These are phyloP conservation scores for Aspergillus japonicus DNA, from an alignment of 2,329 filamentous ascomycete genomes.

Conservation along the genomic window DNA sequence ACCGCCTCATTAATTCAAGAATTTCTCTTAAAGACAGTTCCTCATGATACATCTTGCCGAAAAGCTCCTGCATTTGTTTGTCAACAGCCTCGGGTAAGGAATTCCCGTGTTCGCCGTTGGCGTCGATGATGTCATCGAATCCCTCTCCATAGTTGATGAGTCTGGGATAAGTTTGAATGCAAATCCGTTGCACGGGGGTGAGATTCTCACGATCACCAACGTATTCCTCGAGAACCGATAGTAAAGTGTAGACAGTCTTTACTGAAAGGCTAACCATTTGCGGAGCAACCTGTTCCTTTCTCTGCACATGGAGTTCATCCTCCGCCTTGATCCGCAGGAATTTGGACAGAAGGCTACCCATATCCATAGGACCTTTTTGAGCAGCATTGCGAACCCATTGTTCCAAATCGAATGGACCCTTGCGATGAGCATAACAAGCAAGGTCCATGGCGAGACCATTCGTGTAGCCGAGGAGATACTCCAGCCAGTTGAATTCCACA, in stretches of 20 bases:
- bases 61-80: constrained; percentile 92
- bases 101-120: constrained; percentile 79
- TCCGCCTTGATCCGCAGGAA: constrained; percentile 84
- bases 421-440: constrained; percentile 78
- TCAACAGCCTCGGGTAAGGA: constrained; percentile 75
- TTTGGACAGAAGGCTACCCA: constrained; percentile 70
- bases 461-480: constrained; percentile 72
- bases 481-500: constrained; percentile 77
- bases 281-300: constrained; percentile 62
- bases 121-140: constrained; percentile 86
- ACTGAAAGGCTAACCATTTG: constrained; percentile 76
- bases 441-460: constrained; percentile 87
- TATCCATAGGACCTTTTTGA: constrained; percentile 61
- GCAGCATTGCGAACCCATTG: constrained; percentile 75
- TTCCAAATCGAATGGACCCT: constrained; percentile 74
- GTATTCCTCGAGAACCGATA: constrained; percentile 75
- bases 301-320: constrained; percentile 72
- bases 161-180: constrained; percentile 88
- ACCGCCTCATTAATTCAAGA: constrained; percentile 76
- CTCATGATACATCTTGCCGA: constrained; percentile 95
- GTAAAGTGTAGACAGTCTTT: constrained; percentile 76
- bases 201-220: constrained; percentile 63
- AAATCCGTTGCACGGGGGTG: constrained; percentile 77
- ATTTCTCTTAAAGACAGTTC: constrained; percentile 84
- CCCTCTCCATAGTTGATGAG: constrained; percentile 96